These are phyloP conservation scores for Primulina eburnea DNA, from an alignment of 257 asterid species.

Conservation along the genomic window DNA sequence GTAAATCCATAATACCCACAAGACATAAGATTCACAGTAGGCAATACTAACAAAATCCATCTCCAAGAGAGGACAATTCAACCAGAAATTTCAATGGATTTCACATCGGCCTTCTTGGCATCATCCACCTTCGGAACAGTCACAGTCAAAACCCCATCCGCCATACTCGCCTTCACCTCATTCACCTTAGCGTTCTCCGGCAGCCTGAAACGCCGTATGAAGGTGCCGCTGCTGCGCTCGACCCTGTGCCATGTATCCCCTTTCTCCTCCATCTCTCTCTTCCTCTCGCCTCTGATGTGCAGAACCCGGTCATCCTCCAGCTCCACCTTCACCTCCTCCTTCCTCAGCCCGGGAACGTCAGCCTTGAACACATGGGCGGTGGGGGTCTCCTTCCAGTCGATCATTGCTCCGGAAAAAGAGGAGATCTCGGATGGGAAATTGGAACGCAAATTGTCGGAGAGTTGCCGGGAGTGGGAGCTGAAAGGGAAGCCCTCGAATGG, in stretches of 20 bases:
- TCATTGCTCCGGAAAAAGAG: constrained; percentile 13
- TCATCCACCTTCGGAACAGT: constrained; percentile 30
- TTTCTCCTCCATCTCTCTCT: constrained; percentile 24
- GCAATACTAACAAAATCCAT: too few relatives aligned
- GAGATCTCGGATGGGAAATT: constrained; percentile 12
- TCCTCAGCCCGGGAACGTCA: constrained; percentile 29
- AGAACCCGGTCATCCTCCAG: constrained; percentile 23
- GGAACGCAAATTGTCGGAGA: constrained; percentile 3
- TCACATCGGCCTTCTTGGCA: constrained; percentile 21
- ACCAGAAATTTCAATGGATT: constrained; percentile 28
- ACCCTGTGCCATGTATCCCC: constrained; percentile 22
- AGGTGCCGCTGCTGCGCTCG: constrained; percentile 25
- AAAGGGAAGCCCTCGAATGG: constrained; percentile 32
- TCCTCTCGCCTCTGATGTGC: constrained; percentile 27
- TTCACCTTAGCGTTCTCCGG: constrained; percentile 24
- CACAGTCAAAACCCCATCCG: constrained; percentile 32
- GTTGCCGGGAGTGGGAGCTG: constrained; percentile 9
- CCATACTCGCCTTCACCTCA: constrained; percentile 31
- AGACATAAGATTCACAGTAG: too few relatives aligned
- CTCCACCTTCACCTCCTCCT: constrained; percentile 32
- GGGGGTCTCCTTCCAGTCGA: constrained; percentile 35
- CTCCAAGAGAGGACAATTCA: neutral
- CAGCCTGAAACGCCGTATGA: constrained; percentile 24
- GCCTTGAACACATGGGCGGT: constrained; percentile 30
- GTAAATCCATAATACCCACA: too few relatives aligned